Base-by-base conservation (phyloP, 2,329 filamentous ascomycete genomes). In the Dichotomopilus funicola region DNA sequence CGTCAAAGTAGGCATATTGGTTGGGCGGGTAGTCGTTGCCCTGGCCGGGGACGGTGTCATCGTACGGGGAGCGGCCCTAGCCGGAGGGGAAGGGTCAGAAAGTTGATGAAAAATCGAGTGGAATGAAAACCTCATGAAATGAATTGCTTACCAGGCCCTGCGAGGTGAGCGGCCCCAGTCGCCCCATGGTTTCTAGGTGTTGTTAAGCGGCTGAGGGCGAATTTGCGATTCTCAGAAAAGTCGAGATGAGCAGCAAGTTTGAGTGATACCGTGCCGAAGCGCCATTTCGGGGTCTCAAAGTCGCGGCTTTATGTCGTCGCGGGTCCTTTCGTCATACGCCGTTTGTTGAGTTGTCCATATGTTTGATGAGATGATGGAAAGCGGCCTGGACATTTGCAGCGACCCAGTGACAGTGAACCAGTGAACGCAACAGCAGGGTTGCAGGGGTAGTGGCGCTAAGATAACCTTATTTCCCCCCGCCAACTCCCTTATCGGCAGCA, bases 31-130 rank as follows among this genome's bases (percentile, higher is more conserved):
- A 70, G 1, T 68, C 68, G 36, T 74, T 70, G 5, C 76, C 78
- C 40, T 77, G 71, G 27, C 79, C 79, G 33, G 72, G 69, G 5
- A 81, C 74, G 10, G 80, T 76, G 60, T 81, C 78, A 63, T 83
- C 80, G 59, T 82, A 83, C 9, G 81, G 81, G 19, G 80, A 83
- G 31, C 81, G 76, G 57, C 81, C 81, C 80, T 83, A 19, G 19
- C 19, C 12, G 27, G 5, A 33, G 44, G 11, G 8, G 33, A 11
- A 42, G 2, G 40, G 6, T 42, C 6, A 12, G 40, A 42, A n/a
- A 19, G 55, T 36, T 61, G 54, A 31, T 46, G 8, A 40, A 49
- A 6, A 33, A 43, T 47, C 6, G 19, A 27, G 19, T 27, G 19
- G 3, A 46, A 33, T 13, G 4, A 37, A 11, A 8, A 10, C 31